Evolutionary conservation across 352 stramenopile species (phyloP).

Genomic region (Phytophthora boehmeriae): DNA sequence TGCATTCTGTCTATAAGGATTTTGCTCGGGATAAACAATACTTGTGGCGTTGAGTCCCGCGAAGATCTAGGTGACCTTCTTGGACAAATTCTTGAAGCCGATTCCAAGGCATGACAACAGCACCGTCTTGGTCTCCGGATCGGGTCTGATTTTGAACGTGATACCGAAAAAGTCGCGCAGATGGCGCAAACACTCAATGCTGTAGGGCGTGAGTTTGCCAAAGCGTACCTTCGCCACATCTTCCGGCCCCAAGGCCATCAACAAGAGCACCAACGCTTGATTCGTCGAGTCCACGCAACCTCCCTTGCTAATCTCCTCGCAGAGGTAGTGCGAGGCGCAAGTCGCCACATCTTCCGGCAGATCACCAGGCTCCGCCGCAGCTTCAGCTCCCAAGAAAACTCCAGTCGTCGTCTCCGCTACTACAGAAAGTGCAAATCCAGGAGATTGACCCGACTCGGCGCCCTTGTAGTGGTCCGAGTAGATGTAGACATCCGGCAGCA

Average conservation of each 20-base stretch:
- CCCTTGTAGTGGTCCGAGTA: slow-evolving; percentile 98
- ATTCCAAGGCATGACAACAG: slow-evolving; percentile 94
- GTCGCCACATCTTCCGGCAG: slow-evolving; percentile 97
- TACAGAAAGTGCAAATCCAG: slow-evolving; percentile 93
- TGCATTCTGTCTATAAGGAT: slow-evolving; percentile 42
- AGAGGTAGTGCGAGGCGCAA: slow-evolving; percentile 92
- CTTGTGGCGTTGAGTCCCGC: background rate
- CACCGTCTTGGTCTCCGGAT: slow-evolving; percentile 90
- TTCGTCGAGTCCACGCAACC: slow-evolving; percentile 95
- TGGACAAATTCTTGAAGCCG: slow-evolving; percentile 96
- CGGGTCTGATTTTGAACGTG: slow-evolving; percentile 93
- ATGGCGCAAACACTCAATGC: slow-evolving; percentile 90
- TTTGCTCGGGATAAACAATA: slow-evolving; percentile 13
- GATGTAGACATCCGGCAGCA: slow-evolving; percentile 99
- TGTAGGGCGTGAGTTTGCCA: slow-evolving; percentile 88
- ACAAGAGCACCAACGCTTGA: slow-evolving; percentile 95
- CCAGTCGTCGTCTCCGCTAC: slow-evolving; percentile 98
- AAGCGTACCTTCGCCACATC: slow-evolving; percentile 96
- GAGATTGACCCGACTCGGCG: slow-evolving; percentile 85
- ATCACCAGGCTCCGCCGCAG: slow-evolving; percentile 78
- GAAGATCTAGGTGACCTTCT: slow-evolving; percentile 92
- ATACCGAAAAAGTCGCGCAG: slow-evolving; percentile 94
- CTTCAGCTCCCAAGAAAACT: slow-evolving; percentile 93
- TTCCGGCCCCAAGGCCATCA: slow-evolving; percentile 98
- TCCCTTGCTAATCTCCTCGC: slow-evolving; percentile 96